Evolutionary conservation across 148 eudicot genomes (phyloP).

Genomic region (Nepenthes gracilis): DNA sequence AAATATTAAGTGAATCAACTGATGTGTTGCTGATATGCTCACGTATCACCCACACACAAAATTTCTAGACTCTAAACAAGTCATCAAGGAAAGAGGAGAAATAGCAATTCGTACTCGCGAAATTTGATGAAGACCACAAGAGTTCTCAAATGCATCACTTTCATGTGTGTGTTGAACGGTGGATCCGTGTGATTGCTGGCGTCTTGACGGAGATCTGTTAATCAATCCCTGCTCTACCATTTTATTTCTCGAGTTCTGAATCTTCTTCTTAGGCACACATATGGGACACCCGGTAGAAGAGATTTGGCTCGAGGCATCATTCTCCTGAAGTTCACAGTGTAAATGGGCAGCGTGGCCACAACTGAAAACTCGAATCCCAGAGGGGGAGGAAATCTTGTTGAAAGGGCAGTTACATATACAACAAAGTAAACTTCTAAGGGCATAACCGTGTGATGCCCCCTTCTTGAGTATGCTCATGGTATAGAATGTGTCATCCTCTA

Average conservation of each 20-base stretch:
- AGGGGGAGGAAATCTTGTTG: constrained; percentile 38
- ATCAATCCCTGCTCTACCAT: constrained; percentile 49
- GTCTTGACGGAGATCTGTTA: constrained; percentile 26
- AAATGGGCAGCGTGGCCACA: constrained; percentile 87
- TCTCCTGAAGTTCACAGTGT: constrained; percentile 63
- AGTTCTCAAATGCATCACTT: constrained; percentile 45
- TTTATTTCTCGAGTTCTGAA: constrained; percentile 40
- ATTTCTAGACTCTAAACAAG: not conserved
- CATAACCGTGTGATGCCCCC: constrained; percentile 86
- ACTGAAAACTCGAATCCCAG: constrained; percentile 64
- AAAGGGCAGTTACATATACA: constrained; percentile 75
- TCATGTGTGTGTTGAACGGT: constrained; percentile 35
- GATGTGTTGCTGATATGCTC: not conserved
- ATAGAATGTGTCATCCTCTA: constrained; percentile 87
- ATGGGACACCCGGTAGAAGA: constrained; percentile 68
- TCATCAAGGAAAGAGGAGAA: not conserved
- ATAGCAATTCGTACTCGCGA: constrained; percentile 55
- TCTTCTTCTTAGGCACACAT: constrained; percentile 64
- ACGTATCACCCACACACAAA: not conserved
- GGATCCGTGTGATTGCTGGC: constrained; percentile 29
- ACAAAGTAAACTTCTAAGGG: constrained; percentile 56
- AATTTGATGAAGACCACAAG: constrained; percentile 29
- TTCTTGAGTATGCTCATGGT: constrained; percentile 72
- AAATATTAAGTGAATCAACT: no score
- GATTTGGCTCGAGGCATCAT: constrained; percentile 27